Evolutionary conservation across 768 basidiomycete genomes (phyloP).

Genomic region (Hirschioporus abietinus): DNA sequence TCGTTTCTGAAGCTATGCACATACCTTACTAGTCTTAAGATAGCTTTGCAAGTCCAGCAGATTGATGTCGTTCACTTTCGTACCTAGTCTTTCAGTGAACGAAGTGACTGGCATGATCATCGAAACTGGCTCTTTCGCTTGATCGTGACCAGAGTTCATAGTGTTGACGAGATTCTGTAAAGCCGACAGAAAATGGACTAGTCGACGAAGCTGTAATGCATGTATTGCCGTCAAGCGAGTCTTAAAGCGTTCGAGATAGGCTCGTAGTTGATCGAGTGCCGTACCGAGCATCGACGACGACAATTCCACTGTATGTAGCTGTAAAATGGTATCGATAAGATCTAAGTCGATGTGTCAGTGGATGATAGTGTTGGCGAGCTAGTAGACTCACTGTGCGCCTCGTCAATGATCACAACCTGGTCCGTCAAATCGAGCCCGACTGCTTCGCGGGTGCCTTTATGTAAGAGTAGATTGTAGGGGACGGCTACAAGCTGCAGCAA

Average conservation of each 20-base stretch:
- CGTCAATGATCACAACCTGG: conserved; percentile 89
- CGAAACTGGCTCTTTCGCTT: conserved; percentile 21
- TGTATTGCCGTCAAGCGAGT: conserved; percentile 70
- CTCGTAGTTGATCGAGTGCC: conserved; percentile 69
- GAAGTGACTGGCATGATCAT: conserved; percentile 69
- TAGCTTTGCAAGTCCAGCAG: conserved; percentile 79
- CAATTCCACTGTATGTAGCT: conserved; percentile 71
- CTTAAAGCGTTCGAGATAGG: conserved; percentile 74
- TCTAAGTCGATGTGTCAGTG: conserved; percentile 42
- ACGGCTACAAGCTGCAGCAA: conserved; percentile 70
- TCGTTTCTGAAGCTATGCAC: conserved; percentile 13
- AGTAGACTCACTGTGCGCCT: conserved; percentile 80
- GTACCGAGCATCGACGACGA: conserved; percentile 48
- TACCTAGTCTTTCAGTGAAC: conserved; percentile 61
- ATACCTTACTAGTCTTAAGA: conserved; percentile 77
- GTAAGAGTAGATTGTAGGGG: conserved; percentile 89
- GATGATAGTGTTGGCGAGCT: conserved; percentile 6
- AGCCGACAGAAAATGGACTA: conserved; percentile 67
- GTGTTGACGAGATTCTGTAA: conserved; percentile 53
- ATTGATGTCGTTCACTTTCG: conserved; percentile 70
- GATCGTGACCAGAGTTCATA: conserved; percentile 39
- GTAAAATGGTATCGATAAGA: conserved; percentile 83
- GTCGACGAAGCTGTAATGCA: conserved; percentile 72
- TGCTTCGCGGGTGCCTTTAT: conserved; percentile 77
- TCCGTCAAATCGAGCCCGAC: conserved; percentile 80